Base-by-base conservation (phyloP, 2,329 filamentous ascomycete genomes). In the Diaporthe sp. region DNA sequence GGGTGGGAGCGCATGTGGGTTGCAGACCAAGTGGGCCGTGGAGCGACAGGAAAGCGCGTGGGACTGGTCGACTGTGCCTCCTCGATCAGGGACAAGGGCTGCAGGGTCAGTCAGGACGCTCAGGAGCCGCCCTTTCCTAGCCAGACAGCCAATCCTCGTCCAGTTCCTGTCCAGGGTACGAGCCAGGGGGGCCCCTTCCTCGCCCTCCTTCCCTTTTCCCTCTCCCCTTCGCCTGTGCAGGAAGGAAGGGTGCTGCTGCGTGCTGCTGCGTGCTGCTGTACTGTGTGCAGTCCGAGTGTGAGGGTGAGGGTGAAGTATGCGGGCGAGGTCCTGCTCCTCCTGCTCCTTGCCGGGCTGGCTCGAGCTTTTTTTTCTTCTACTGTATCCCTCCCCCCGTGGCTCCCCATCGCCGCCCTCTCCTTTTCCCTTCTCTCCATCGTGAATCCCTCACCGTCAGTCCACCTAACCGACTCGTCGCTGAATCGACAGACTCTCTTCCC, bases 401-500 rank as follows among this genome's bases (percentile, higher is more conserved):
- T 57, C 53, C 44, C 51, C 59, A 51, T 55, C 58, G 65, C 37
- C 71, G 59, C 55, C 78, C 76, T 71, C 74, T 78, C 49, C 71
- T 74, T 75, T 67, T 77, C 78, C 78, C 79, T 78, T 80, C 78
- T 78, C 77, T 77, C 75, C 68, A 74, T 74, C 72, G 71, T 71
- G 61, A 74, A 70, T 75, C 49, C 73, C 69, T 74, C 75, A 77
- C 75, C 75, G 75, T 77, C 69, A 75, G 67, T 76, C 73, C 75
- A 75, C 73, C 65, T 62, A 49, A 34, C 44, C 42, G 39, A 57
- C 58, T 74, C 77, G 79, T 78, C 78, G 79, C 76, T 78, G 78
- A 74, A 77, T 79, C 79, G 76, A 80, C 77, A 76, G 72, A 77
- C 77, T 74, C 68, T 79, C 51, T 77, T 75, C 74, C 76, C 77